phyloP scores from a whole-genome alignment of 2,329 filamentous ascomycete genomes.

The Verticillium isaacii region DNA sequence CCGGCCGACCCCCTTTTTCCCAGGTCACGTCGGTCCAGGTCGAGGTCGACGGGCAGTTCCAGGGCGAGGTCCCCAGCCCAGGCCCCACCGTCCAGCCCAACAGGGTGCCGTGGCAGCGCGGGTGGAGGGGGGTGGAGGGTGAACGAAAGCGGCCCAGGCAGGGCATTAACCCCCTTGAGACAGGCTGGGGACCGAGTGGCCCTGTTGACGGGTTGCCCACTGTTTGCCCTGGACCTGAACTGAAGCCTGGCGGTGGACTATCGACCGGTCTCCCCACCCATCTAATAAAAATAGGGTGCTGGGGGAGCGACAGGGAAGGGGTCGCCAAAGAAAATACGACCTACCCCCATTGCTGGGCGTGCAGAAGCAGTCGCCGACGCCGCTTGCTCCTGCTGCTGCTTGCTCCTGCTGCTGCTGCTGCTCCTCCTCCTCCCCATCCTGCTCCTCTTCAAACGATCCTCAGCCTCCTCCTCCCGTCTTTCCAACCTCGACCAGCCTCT shows the following conservation, averaged over 20 bases:
- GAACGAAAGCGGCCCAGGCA: not conserved
- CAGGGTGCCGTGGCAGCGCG: not conserved
- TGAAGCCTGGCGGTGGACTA: not conserved
- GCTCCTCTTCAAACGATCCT: conserved; percentile 20
- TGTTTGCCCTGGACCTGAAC: not conserved
- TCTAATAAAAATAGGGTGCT: not conserved
- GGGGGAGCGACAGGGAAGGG: not conserved
- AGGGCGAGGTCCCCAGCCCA: not conserved
- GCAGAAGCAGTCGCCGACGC: conserved; percentile 13
- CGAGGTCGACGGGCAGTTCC: not conserved
- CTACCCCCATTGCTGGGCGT: not conserved
- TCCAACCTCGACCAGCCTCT: not conserved
- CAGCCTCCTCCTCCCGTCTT: not conserved
- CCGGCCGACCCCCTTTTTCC: no score
- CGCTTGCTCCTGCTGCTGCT: conserved; percentile 20
- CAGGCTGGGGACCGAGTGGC: not conserved
- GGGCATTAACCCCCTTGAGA: not conserved
- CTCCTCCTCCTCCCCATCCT: conserved; percentile 25
- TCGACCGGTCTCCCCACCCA: not conserved
- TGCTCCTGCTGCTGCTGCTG: conserved; percentile 10
- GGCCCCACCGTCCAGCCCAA: not conserved
- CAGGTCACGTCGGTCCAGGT: not conserved
- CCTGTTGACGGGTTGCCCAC: not conserved
- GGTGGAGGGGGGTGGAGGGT: not conserved
- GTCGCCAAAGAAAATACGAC: not conserved